Conservation (phyloP, 176 grass and related monocot species). For the Elaeis guineensis region DNA sequence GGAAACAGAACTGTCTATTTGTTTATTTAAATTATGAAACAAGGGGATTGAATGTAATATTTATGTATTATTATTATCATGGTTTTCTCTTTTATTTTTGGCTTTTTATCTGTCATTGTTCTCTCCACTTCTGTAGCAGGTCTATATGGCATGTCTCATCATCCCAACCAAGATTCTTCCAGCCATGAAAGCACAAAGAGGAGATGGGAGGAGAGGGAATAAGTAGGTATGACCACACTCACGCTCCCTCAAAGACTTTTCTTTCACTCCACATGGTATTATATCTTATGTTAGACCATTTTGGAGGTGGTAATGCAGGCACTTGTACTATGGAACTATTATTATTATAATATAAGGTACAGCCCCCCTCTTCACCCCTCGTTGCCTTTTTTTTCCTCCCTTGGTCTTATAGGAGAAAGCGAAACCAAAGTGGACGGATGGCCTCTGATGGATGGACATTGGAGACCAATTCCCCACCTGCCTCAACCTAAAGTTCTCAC, state of each 20-base stretch:
- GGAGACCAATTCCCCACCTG: constrained; percentile 11
- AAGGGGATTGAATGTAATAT: not conserved
- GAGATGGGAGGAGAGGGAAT: not conserved
- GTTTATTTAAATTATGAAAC: not conserved
- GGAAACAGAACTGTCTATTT: not conserved
- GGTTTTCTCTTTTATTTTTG: not conserved
- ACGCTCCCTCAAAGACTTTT: not conserved
- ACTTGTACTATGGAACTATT: not conserved
- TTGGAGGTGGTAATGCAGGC: not conserved
- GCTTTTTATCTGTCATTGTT: not conserved
- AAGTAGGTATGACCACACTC: not conserved
- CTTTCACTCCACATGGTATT: not conserved
- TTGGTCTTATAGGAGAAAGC: not conserved
- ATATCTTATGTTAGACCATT: not conserved
- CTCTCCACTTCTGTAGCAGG: not conserved
- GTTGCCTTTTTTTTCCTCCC: too few species aligned
- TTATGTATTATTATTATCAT: not conserved
- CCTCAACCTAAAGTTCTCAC: constrained; percentile 4
- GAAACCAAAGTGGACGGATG: not conserved
- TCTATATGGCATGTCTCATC: not conserved
- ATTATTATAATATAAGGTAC: not conserved
- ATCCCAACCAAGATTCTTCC: constrained; percentile 7
- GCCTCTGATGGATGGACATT: not conserved
- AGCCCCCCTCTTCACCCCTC: not conserved
- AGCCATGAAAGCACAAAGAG: constrained; percentile 7